phyloP scores from a whole-genome alignment of 148 eudicot species.

The Rhododendron henanense region DNA sequence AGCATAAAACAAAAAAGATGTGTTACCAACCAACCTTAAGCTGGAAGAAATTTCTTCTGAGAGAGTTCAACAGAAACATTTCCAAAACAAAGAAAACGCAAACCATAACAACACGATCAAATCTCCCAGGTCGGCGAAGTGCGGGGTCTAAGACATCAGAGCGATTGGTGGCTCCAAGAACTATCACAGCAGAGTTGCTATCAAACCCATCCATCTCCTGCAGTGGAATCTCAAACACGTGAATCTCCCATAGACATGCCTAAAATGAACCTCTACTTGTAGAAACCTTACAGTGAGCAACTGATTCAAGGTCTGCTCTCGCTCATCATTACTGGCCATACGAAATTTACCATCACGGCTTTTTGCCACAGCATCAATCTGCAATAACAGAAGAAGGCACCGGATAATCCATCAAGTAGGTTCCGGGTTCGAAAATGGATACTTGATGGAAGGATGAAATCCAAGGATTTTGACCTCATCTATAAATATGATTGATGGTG shows the following conservation, averaged over 20 bases:
- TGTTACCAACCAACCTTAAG: conserved; percentile 6
- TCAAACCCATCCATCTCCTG: conserved; percentile 99
- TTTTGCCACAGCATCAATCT: conserved; percentile 99
- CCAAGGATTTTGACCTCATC: conserved; percentile 59
- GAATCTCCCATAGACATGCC: conserved; percentile 1
- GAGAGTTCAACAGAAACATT: background rate
- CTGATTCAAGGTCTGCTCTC: conserved; percentile 95
- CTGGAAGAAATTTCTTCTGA: background rate
- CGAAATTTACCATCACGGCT: conserved; percentile 94
- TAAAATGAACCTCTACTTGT: background rate
- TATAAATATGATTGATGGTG: conserved; percentile 91
- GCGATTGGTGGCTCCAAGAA: conserved; percentile 96
- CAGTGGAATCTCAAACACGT: conserved; percentile 20
- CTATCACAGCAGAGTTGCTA: conserved; percentile 94
- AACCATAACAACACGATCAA: conserved; percentile 90
- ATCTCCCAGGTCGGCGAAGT: conserved; percentile 94
- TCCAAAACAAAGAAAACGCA: conserved; percentile 12
- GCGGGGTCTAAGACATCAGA: conserved; percentile 96
- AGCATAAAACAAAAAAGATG: conserved; percentile 12
- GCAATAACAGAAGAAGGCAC: conserved; percentile 22
- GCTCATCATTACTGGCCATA: conserved; percentile 90
- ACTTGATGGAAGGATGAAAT: background rate
- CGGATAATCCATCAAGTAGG: conserved; percentile 6
- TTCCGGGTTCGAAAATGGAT: background rate
- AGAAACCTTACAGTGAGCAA: conserved; percentile 63